A percentile compares a stretch with the other conserved stretches of the same genome.
Conservation (phyloP, 768 basidiomycete genomes). For the Serendipita sp. region DNA sequence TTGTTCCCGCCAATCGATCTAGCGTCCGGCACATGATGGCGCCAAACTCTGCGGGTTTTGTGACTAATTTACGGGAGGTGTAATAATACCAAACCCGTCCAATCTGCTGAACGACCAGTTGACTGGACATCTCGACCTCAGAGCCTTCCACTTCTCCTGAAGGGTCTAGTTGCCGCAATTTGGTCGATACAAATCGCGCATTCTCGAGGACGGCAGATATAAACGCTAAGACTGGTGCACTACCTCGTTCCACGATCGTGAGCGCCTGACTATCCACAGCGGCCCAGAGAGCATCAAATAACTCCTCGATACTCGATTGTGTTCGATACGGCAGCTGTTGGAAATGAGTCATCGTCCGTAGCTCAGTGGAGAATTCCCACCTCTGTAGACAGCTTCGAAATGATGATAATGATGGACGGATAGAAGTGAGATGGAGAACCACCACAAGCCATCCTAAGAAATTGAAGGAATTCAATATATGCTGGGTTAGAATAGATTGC, state of each 20-base stretch:
- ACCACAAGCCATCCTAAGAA: slow-evolving; percentile 65
- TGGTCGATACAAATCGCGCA: background rate
- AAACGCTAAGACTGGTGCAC: slow-evolving; percentile 43
- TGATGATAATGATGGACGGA: slow-evolving; percentile 59
- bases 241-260: slow-evolving; percentile 36
- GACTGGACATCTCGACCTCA: background rate
- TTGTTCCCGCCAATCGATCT: background rate
- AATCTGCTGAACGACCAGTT: background rate
- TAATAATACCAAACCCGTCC: background rate
- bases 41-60: background rate
- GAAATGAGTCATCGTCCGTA: background rate
- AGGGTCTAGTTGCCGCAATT: too few species aligned
- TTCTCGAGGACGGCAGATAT: slow-evolving; percentile 57
- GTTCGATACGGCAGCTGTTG: slow-evolving; percentile 18
- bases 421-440: slow-evolving; percentile 68
- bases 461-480: slow-evolving; percentile 62
- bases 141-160: background rate
- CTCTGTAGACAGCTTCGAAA: slow-evolving; percentile 62
- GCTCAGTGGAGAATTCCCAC: slow-evolving; percentile 24
- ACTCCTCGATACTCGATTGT: slow-evolving; percentile 24
- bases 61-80: background rate
- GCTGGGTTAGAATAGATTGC: slow-evolving; percentile 21
- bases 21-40: background rate
- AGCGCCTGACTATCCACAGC: slow-evolving; percentile 57
- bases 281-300: slow-evolving; percentile 73